Percentiles rank a stretch among this genome's conserved stretches.
phyloP scores from a whole-genome alignment of 1,284 basidiomycete genomes.

The Ceratobasidium sp. region DNA sequence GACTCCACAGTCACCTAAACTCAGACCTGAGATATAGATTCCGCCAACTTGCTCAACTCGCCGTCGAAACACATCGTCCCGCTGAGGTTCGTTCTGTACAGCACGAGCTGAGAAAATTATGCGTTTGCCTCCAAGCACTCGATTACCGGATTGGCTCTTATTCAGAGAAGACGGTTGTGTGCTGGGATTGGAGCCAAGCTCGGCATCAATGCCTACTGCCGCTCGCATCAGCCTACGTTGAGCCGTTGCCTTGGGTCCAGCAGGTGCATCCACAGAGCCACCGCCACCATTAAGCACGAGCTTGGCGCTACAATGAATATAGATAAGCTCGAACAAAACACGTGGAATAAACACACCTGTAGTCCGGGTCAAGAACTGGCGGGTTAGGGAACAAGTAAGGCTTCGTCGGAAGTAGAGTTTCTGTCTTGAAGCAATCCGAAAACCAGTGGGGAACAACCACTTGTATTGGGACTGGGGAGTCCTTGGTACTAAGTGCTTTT shows the following conservation, averaged over 20 bases:
- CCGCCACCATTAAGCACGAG: constrained; percentile 3
- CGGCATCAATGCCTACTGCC: neutral
- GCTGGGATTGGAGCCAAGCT: constrained; percentile 5
- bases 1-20: constrained; percentile 46
- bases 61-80: constrained; percentile 62
- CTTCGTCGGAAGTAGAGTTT: constrained; percentile 60
- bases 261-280: neutral
- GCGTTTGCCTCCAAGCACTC: constrained; percentile 51
- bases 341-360: constrained; percentile 1
- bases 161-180: constrained; percentile 25
- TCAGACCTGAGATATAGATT: constrained; percentile 23
- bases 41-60: constrained; percentile 65
- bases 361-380: constrained; percentile 43
- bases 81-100: constrained; percentile 58
- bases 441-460: constrained; percentile 84
- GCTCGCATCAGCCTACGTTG: constrained; percentile 3
- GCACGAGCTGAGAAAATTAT: constrained; percentile 68
- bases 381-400: constrained; percentile 74
- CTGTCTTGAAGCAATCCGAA: constrained; percentile 75
- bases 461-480: constrained; percentile 59
- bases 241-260: constrained; percentile 28
- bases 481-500: constrained; percentile 66
- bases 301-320: constrained; percentile 6
- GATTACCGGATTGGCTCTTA: constrained; percentile 28
- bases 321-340: neutral